These are phyloP conservation scores for Sporothrix schenckii DNA, from an alignment of 2,329 filamentous ascomycete species.

Conservation along the genomic window DNA sequence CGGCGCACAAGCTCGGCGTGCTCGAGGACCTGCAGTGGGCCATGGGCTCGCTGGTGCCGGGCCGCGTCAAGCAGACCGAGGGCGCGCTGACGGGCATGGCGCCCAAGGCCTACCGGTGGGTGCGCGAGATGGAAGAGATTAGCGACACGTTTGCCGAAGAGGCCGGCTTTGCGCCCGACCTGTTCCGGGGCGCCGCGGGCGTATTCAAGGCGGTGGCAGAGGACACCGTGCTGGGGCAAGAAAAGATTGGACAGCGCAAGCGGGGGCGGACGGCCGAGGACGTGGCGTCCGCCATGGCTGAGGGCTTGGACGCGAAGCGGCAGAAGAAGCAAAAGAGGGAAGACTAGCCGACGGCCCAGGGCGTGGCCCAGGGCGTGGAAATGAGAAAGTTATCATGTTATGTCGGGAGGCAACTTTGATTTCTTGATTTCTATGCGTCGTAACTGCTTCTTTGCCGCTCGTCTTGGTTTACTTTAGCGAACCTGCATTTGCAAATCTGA, in stretches of 20 bases:
- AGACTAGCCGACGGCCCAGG: not conserved
- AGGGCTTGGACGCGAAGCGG: conserved; percentile 38
- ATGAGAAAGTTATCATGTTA: conserved; percentile 37
- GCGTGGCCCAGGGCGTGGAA: not conserved
- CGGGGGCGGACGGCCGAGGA: conserved; percentile 58
- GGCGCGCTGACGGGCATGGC: conserved; percentile 57
- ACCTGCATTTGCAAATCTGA: not conserved
- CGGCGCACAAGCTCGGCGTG: conserved; percentile 66
- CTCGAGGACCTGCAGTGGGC: conserved; percentile 61
- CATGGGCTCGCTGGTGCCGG: conserved; percentile 55
- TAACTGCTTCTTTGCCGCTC: not conserved
- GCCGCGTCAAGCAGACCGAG: conserved; percentile 51
- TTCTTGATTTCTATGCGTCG: not conserved
- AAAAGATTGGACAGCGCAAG: conserved; percentile 60
- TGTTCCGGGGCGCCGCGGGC: conserved; percentile 63
- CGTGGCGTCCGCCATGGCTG: conserved; percentile 36
- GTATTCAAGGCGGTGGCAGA: conserved; percentile 65
- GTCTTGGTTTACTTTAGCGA: not conserved
- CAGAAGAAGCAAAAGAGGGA: conserved; percentile 31
- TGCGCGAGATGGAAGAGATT: conserved; percentile 77
- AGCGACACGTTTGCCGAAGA: conserved; percentile 65
- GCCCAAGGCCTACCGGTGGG: conserved; percentile 77
- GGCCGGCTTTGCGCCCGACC: conserved; percentile 60
- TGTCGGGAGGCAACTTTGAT: not conserved
- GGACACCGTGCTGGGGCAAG: conserved; percentile 61